Percentiles rank a stretch among this genome's conserved stretches.
Conservation (phyloP, 2,329 filamentous ascomycete genomes). For the Verticillium isaacii region DNA sequence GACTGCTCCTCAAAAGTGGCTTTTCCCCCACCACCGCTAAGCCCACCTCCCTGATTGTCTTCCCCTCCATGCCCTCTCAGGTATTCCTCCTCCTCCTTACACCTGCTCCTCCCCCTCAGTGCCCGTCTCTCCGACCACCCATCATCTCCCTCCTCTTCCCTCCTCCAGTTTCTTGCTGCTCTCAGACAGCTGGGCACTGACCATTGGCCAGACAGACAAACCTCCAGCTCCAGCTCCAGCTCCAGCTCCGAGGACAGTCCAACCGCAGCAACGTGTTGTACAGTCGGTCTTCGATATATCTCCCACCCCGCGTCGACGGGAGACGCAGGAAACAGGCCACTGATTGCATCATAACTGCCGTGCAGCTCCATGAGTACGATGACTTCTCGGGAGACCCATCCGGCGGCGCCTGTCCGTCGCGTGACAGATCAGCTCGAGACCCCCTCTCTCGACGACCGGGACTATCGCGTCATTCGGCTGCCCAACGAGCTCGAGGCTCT, state of each 20-base stretch:
- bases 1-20: conserved; percentile 7
- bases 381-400: background rate
- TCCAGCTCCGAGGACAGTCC: conserved; percentile 1
- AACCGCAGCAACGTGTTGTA: conserved; percentile 8
- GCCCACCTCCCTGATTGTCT: background rate
- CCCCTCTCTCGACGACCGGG: conserved; percentile 77
- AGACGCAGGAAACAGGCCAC: background rate
- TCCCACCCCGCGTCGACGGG: background rate
- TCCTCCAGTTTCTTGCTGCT: background rate
- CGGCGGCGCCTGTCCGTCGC: conserved; percentile 25
- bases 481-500: conserved; percentile 86
- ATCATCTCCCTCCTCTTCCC: background rate
- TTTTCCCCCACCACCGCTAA: background rate
- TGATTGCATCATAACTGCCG: background rate
- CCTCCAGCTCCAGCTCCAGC: background rate
- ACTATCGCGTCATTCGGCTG: conserved; percentile 82
- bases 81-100: background rate
- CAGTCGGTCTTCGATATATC: background rate
- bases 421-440: conserved; percentile 74
- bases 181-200: background rate
- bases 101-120: background rate
- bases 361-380: background rate
- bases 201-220: background rate
- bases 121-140: background rate
- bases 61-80: background rate